Evolutionary conservation across 176 grass and related monocot genomes (phyloP), one percentile per base, ranked within the genome.

Genomic region (Hyparrhenia diplandra): DNA sequence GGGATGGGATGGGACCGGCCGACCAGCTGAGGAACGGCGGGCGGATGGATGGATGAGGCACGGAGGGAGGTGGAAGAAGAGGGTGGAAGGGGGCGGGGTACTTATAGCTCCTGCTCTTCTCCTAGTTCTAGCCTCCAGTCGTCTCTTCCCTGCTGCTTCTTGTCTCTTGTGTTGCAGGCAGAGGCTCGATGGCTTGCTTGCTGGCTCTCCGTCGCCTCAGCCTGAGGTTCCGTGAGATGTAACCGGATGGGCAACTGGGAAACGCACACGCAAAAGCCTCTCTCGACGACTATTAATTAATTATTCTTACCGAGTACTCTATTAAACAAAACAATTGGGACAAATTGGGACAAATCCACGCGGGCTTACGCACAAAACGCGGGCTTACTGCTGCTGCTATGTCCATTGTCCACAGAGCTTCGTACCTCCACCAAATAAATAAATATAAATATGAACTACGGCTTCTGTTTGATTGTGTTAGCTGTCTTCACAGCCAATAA

Each of bases 261-360:
- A 81, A 74, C 78, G 62, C 28, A 75, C 84, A 81, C 77, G 84
- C 84, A 86, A 80, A 81, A 51, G 12, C 59, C 40, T 79, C 67
- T 17, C 11, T 47, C 0, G 20, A 23, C 37, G 37, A 84, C 36
- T 43, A 13, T 58, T 9, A 57, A n/a, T n/a, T n/a, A n/a, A 54
- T 9, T 54, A 52, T 20, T 36, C 4, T 37, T 13, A 42, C 40
- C 0, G 41, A 13, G 41, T 21, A n/a, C n/a, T n/a, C n/a, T n/a
- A 55, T 60, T 62, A 29, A 29, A 62, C 59, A 62, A 77, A 52
- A 23, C 7, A n/a, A 59, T 46, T 60, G 27, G 13, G n/a, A n/a
- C n/a, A n/a, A n/a, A n/a, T n/a, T n/a, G n/a, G n/a, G 13, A 36
- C 37, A 78, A 85, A 62, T 13, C 37, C 64, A 47, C 14, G 6